Conservation (phyloP, 805 yeast genomes). For the Barnettozyma wickerhamii region DNA sequence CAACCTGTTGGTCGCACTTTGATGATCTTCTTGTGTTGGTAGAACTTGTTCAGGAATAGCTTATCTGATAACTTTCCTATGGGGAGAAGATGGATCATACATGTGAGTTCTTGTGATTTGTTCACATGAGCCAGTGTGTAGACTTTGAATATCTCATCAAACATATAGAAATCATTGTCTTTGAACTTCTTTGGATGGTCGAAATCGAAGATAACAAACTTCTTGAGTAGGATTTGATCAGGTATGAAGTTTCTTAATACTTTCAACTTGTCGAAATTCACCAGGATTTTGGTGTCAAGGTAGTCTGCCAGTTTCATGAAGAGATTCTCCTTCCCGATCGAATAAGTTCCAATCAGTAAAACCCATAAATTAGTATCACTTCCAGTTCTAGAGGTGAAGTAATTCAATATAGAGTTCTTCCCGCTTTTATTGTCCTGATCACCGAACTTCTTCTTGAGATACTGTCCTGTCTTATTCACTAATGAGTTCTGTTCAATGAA, state of each 20-base stretch:
- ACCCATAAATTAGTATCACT: constrained; percentile 29
- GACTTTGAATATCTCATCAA: constrained; percentile 5
- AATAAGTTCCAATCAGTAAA: constrained; percentile 78
- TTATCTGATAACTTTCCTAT: constrained; percentile 48
- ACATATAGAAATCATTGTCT: constrained; percentile 5
- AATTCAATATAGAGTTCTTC: constrained; percentile 31
- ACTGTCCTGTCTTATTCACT: constrained; percentile 56
- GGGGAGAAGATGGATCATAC: constrained; percentile 68
- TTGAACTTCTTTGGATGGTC: constrained; percentile 6
- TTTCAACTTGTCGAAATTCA: constrained; percentile 32
- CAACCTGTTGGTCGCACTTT: constrained; percentile 91
- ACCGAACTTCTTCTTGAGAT: constrained; percentile 24
- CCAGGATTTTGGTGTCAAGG: constrained; percentile 49
- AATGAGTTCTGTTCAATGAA: constrained; percentile 79
- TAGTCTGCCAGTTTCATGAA: constrained; percentile 61
- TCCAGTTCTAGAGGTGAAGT: constrained; percentile 21
- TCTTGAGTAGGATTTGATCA: neutral
- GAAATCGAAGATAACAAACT: constrained; percentile 3
- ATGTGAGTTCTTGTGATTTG: constrained; percentile 3
- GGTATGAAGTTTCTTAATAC: constrained; percentile 7
- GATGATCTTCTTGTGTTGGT: constrained; percentile 35
- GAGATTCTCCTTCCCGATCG: constrained; percentile 87
- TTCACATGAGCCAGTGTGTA: constrained; percentile 3
- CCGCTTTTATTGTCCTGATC: constrained; percentile 25
- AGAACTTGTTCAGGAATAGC: constrained; percentile 25